A percentile compares a stretch with the other conserved stretches of the same genome.
Evolutionary conservation across 192 early-diverging fungal species (phyloP).

Genomic region (Dissophora ornata): DNA sequence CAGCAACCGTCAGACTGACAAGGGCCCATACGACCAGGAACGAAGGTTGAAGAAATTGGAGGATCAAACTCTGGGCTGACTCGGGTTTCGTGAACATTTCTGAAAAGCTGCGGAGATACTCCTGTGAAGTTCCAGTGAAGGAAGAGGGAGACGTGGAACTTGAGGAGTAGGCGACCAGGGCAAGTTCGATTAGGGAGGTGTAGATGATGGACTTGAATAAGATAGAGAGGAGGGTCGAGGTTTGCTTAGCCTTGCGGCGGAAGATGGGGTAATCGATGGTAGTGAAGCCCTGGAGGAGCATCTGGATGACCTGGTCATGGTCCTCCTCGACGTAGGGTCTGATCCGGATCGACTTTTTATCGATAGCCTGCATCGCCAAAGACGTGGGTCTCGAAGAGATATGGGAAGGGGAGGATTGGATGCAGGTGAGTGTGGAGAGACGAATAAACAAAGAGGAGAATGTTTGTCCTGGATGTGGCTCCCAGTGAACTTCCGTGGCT

Average conservation of each 20-base stretch:
- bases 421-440: no score
- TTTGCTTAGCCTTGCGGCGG: not conserved
- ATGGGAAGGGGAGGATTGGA: no score
- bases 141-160: not conserved
- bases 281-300: constrained; percentile 14
- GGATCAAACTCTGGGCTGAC: constrained; percentile 8
- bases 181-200: constrained; percentile 25
- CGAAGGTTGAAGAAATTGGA: constrained; percentile 23
- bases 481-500: no score
- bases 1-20: not conserved
- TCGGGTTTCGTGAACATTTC: constrained; percentile 1
- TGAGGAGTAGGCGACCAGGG: constrained; percentile 4
- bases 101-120: not conserved
- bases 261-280: constrained; percentile 5
- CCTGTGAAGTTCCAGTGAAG: not conserved
- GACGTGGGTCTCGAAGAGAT: no score
- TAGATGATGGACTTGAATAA: constrained; percentile 13
- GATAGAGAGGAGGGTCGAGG: constrained; percentile 15
- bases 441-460: no score
- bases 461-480: no score
- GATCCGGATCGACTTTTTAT: constrained; percentile 25
- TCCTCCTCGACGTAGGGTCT: constrained; percentile 30
- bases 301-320: constrained; percentile 29
- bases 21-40: constrained; percentile 12
- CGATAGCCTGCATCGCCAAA: constrained; percentile 1